Evolutionary conservation across 2,329 filamentous ascomycete genomes (phyloP).

Genomic region (Dothideomycetes sp.): DNA sequence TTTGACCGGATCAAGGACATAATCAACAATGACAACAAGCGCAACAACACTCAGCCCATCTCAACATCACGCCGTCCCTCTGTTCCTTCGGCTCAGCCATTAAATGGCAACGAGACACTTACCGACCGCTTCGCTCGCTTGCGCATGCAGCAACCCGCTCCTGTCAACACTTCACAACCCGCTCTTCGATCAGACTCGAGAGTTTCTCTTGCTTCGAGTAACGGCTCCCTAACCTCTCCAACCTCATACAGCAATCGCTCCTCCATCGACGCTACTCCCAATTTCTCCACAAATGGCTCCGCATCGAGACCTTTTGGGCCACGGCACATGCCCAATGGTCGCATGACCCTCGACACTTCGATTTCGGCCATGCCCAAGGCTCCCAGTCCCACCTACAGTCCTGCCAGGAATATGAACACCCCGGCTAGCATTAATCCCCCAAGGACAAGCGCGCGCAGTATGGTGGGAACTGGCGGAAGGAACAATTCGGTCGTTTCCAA

Average conservation of each 20-base stretch:
- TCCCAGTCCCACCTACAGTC: slow-evolving; percentile 69
- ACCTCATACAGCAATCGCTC: slow-evolving; percentile 25
- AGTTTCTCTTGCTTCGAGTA: slow-evolving; percentile 21
- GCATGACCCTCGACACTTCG: slow-evolving; percentile 41
- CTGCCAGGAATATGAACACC: slow-evolving; percentile 61
- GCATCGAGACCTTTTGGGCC: slow-evolving; percentile 35
- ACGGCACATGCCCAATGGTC: slow-evolving; percentile 42
- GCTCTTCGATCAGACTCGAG: slow-evolving; percentile 21
- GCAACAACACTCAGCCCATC: slow-evolving; percentile 46
- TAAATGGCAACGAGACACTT: slow-evolving; percentile 36
- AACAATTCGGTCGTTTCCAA: slow-evolving; percentile 42
- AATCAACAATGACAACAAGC: slow-evolving; percentile 43
- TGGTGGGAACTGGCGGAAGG: slow-evolving; percentile 46
- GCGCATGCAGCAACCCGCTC: slow-evolving; percentile 16
- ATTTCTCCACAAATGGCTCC: neutral
- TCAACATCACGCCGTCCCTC: slow-evolving; percentile 17
- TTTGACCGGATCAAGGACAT: slow-evolving; percentile 42
- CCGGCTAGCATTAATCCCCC: slow-evolving; percentile 57
- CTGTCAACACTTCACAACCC: slow-evolving; percentile 12
- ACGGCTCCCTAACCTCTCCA: slow-evolving; percentile 31
- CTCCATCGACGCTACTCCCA: slow-evolving; percentile 19
- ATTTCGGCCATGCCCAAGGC: slow-evolving; percentile 56
- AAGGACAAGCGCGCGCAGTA: slow-evolving; percentile 53
- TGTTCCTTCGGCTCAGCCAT: neutral
- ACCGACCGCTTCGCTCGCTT: slow-evolving; percentile 26